Percentiles rank a stretch among this genome's conserved stretches.
Evolutionary conservation across 495 filamentous ascomycete genomes (phyloP).

Genomic region (Hyphodiscus hymeniophilus): DNA sequence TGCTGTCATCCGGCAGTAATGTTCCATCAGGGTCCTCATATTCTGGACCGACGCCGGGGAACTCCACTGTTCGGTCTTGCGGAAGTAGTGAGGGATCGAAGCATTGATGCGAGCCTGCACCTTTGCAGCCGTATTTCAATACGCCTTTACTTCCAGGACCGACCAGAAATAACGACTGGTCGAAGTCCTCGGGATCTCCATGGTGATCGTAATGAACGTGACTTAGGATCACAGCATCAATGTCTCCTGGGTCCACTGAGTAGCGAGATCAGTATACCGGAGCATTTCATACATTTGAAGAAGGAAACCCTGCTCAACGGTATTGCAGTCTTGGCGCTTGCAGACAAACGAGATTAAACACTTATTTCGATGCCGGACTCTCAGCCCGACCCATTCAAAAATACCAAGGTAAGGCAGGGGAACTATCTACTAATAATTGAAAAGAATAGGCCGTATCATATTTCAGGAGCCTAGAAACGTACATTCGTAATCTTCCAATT

Average conservation of each 20-base stretch:
- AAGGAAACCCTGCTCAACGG: no score
- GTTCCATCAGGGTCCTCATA: constrained; percentile 9
- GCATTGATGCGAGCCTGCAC: constrained; percentile 18
- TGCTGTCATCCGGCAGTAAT: not conserved
- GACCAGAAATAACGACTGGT: constrained; percentile 34
- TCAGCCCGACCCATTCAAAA: no score
- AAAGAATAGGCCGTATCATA: no score
- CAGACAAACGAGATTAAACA: no score
- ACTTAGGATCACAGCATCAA: constrained; percentile 37
- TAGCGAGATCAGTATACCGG: no score
- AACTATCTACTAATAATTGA: no score
- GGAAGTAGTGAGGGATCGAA: constrained; percentile 34
- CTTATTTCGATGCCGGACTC: no score
- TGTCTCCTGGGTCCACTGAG: constrained; percentile 15
- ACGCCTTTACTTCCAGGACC: constrained; percentile 30
- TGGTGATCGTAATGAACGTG: constrained; percentile 48
- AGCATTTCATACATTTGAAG: no score
- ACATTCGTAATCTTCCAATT: constrained; percentile 23
- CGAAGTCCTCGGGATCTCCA: constrained; percentile 38
- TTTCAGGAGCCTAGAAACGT: no score
- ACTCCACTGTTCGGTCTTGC: constrained; percentile 27
- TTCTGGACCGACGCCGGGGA: constrained; percentile 9
- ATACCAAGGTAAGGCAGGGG: no score
- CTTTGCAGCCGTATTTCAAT: constrained; percentile 29
- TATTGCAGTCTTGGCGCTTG: no score